These are phyloP conservation scores for Candida qinlingensis DNA, from an alignment of 805 yeast genomes.

Conservation along the genomic window DNA sequence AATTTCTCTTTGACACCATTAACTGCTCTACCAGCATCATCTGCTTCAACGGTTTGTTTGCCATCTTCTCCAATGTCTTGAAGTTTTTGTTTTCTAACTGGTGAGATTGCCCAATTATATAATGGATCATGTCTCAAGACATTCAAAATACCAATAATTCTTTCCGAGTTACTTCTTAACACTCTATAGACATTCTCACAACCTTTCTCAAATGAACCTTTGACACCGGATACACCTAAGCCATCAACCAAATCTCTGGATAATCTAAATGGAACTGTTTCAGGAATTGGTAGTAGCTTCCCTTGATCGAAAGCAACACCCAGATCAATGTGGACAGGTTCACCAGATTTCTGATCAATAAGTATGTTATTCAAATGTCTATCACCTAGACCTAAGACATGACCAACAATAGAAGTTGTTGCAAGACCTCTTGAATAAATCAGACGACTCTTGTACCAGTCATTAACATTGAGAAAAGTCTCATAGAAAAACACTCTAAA, in stretches of 20 bases:
- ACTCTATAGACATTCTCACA: conserved; percentile 72
- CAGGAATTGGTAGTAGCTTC: conserved; percentile 76
- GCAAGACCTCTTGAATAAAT: conserved; percentile 77
- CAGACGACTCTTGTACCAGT: conserved; percentile 67
- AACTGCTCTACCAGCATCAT: conserved; percentile 77
- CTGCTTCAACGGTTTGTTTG: conserved; percentile 17
- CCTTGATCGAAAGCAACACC: conserved; percentile 98
- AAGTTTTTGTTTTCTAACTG: conserved; percentile 51
- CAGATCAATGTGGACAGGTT: conserved; percentile 91
- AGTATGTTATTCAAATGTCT: conserved; percentile 89
- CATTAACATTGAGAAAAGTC: conserved; percentile 57
- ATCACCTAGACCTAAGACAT: conserved; percentile 89
- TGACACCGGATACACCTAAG: conserved; percentile 79
- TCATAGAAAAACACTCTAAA: conserved; percentile 67
- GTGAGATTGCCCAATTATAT: conserved; percentile 86
- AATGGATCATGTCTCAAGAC: conserved; percentile 90
- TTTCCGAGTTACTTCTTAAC: conserved; percentile 57
- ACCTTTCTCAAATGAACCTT: conserved; percentile 68
- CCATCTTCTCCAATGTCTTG: conserved; percentile 27
- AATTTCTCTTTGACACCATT: conserved; percentile 67
- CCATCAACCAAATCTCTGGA: conserved; percentile 92
- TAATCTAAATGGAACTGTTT: conserved; percentile 86
- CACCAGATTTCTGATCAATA: conserved; percentile 77
- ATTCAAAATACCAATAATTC: conserved; percentile 75
- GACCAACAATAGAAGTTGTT: conserved; percentile 79